Evolutionary conservation across 352 stramenopile genomes (phyloP), one percentile per base, ranked within the genome.

Genomic region (Elongisporangium prolatum): DNA sequence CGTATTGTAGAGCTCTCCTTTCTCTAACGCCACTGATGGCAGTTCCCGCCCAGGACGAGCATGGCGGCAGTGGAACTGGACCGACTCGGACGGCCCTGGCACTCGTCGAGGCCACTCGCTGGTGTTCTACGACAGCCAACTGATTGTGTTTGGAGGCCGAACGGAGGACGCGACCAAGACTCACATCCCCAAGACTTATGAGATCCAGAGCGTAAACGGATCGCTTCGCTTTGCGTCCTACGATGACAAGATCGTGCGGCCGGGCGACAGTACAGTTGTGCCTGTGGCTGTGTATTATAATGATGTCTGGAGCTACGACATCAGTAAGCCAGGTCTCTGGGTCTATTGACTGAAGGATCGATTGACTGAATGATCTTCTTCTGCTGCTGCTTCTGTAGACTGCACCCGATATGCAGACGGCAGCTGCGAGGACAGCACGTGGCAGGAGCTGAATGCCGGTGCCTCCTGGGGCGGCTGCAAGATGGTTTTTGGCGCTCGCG

Each of bases 271-370:
- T 21, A 71, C 74, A 2, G 67, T 73, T 2, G 84, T 97, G 13
- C 77, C 73, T 20, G 87, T 97, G 18, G 91, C 87, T 14, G 75
- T 96, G 34, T 96, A 91, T 28, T 98, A 96, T 77, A 99, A 99
- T 61, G 96, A 99, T 66, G 77, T 98, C 34, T 99, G 96, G 95
- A 86, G 84, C 62, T 98, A 98, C 72, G 85, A 98, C 54, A 88
- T 98, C 18, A 92, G 85, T 90, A 55, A 44, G 62, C 56, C n/a
- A 28, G 7, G 21, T 61, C 55, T 55, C 37, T 6, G 2, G 14
- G 38, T 48, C 6, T 25, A 11, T 44, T 52, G 47, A 3, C 21
- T 50, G 44, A 50, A 50, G 16, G 18, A 13, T 11, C 21, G 21
- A 8, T 24, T n/a, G 21, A 28, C 51, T 58, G 0, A 59, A 37